Base-by-base conservation (phyloP, 257 asterid genomes). In the Cruciata laevipes region DNA sequence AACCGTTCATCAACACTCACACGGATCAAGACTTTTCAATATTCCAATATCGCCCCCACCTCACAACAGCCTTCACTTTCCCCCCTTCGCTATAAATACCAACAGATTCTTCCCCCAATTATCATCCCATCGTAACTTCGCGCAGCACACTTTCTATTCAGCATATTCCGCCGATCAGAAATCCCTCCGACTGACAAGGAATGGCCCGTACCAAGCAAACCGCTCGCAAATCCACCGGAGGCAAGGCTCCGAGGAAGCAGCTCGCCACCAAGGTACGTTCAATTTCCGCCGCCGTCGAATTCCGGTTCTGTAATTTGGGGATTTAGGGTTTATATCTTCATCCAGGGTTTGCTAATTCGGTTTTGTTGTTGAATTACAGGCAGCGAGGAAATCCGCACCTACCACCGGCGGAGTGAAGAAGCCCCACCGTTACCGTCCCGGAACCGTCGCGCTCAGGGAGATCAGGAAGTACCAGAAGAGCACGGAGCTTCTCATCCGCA, bases 401-500 rank as follows among this genome's bases (percentile, higher is more conserved):
- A 47, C 55, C 55, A 47, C 55, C 55, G 55, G 55, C 55, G 55
- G 55, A 1, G 55, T 47, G 55, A 47, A 47, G 55, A 47, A 47
- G 55, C 55, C 55, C 55, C 55, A 47, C 55, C 55, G 55, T 17
- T 47, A 47, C 55, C 55, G 55, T 14, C 55, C 55, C 55, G 55
- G 55, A 47, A 47, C 55, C 55, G 55, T 47, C 20, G 55, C 55
- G 20, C 55, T 47, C 8, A 5, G 55, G 3, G 55, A 47, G 7
- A 47, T 47, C 55, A 47, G 55, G 21, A 47, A 47, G 55, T 47
- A 47, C 55, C 55, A 47, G 55, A 47, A 47, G 55, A 47, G 55
- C 55, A 47, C 55, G 21, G 55, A 47, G 55, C 55, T 47, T 47
- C 55, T 47, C 7, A 47, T 47, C 55, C 55, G 55, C 55, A 47